Percentiles rank a stretch among this genome's conserved stretches.
Conservation (phyloP, 805 yeast genomes). For the Tanozyma kutaoensis region DNA sequence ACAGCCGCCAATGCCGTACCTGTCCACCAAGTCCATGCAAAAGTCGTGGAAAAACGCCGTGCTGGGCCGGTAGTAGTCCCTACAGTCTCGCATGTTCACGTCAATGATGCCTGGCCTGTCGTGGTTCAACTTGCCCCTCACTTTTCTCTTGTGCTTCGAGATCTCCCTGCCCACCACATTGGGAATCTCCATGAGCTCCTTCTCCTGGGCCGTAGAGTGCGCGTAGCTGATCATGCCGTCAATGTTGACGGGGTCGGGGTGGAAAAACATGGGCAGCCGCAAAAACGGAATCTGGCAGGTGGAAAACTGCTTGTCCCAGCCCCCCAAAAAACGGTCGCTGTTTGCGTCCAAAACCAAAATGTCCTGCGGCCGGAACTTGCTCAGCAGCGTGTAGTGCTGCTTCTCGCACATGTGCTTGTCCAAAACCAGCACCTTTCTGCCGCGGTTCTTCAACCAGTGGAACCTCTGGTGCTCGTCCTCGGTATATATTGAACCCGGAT, state of each 20-base stretch:
- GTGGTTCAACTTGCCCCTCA: slow-evolving; percentile 12
- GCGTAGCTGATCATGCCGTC: slow-evolving; percentile 32
- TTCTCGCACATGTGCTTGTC: background rate
- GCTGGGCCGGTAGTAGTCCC: slow-evolving; percentile 31
- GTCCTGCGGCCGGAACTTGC: slow-evolving; percentile 8
- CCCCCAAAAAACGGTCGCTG: slow-evolving; percentile 20
- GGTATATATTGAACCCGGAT: slow-evolving; percentile 29
- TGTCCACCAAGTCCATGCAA: slow-evolving; percentile 17
- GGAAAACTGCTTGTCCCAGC: slow-evolving; percentile 30
- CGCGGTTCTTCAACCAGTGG: slow-evolving; percentile 24
- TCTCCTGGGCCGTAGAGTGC: slow-evolving; percentile 13
- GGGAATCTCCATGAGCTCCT: slow-evolving; percentile 25
- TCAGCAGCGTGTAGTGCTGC: slow-evolving; percentile 5
- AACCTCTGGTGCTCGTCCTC: slow-evolving; percentile 34
- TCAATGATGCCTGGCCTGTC: slow-evolving; percentile 23
- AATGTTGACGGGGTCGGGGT: slow-evolving; percentile 29
- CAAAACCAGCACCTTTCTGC: background rate
- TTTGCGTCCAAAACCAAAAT: slow-evolving; percentile 24
- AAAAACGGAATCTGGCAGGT: slow-evolving; percentile 28
- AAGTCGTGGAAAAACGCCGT: slow-evolving; percentile 25
- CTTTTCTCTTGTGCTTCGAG: slow-evolving; percentile 28
- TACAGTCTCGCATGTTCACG: slow-evolving; percentile 29
- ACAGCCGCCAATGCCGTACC: slow-evolving; percentile 16
- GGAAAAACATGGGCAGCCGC: slow-evolving; percentile 36
- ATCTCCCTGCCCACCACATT: slow-evolving; percentile 31